Base-by-base conservation (phyloP, 176 grass and related monocot species). In the Avena atlantica region DNA sequence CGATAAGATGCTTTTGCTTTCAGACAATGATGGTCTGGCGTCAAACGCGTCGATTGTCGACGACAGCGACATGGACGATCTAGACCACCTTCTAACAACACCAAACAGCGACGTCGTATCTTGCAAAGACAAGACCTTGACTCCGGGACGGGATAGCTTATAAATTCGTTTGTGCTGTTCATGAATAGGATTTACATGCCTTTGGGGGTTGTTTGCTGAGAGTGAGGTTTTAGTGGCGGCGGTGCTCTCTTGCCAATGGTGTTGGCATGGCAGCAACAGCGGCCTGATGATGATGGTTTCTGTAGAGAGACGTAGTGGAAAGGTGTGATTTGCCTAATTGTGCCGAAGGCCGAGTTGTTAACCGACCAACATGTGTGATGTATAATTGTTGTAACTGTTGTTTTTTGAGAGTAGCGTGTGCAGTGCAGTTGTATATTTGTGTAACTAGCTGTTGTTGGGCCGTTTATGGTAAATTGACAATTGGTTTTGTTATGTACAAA, bases 71-170 rank as follows among this genome's bases (percentile, higher is more conserved):
- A 24, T 87, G 0, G 94, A 90, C 68, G 91, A 93, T 67, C 57
- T 88, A 81, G 94, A 92, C 81, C 91, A 88, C 61, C 87, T 96
- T 57, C 83, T 96, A 65, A 87, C 85, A 84, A 92, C 91, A 3
- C 84, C 94, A 53, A 96, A 81, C 66, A 96, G 92, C 20, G 88
- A 93, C 12, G 44, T 89, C 82, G 51, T 91, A 86, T 87, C 87
- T 55, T 85, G 89, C 25, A 96, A 84, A 85, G 89, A 90, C 58
- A 90, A 67, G 81, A 49, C 49, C 27, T 84, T 91, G 83, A 91
- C 89, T 79, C 89, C 89, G 29, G 85, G 29, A 76, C 84, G 89
- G 37, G 81, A 91, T 69, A 87, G 85, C 85, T 20, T 87, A 4
- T 91, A 34, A 80, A 84, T 50, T 84, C 9, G 42, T 44, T 44